These are phyloP conservation scores for Penicillium canescens DNA, from an alignment of 495 filamentous ascomycete genomes.

Conservation along the genomic window DNA sequence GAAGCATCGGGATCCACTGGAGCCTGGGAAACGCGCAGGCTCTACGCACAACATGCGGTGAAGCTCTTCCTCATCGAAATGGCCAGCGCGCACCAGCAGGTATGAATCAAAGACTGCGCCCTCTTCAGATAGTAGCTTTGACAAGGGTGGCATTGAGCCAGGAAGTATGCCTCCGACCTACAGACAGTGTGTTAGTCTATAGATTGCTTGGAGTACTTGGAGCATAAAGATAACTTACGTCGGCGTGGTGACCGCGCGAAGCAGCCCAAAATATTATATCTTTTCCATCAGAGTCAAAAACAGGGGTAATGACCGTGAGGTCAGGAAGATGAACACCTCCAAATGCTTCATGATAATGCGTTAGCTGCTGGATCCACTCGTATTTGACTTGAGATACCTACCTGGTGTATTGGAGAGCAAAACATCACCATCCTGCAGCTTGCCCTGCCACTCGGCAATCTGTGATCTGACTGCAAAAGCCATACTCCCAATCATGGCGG, in stretches of 20 bases:
- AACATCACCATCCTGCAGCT: conserved; percentile 79
- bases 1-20: conserved; percentile 80
- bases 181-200: not conserved
- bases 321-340: conserved; percentile 86
- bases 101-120: conserved; percentile 85
- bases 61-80: conserved; percentile 81
- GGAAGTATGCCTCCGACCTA: conserved; percentile 80
- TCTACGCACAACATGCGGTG: conserved; percentile 71
- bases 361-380: not conserved
- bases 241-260: conserved; percentile 72
- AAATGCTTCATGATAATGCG: conserved; percentile 65
- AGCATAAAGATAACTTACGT: conserved; percentile 42
- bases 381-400: conserved; percentile 1
- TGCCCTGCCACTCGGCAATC: conserved; percentile 79
- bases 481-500: conserved; percentile 82
- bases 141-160: conserved; percentile 91
- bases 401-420: conserved; percentile 87
- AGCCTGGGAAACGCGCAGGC: conserved; percentile 79
- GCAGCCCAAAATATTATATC: conserved; percentile 92
- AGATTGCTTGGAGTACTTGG: not conserved
- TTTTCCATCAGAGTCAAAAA: conserved; percentile 64
- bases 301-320: conserved; percentile 85
- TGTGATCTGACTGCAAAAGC: conserved; percentile 85
- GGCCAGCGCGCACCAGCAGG: conserved; percentile 79
- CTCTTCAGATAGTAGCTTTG: conserved; percentile 84